These are phyloP conservation scores for Mycena albidolilacea DNA, from an alignment of 768 basidiomycete genomes.

Conservation along the genomic window DNA sequence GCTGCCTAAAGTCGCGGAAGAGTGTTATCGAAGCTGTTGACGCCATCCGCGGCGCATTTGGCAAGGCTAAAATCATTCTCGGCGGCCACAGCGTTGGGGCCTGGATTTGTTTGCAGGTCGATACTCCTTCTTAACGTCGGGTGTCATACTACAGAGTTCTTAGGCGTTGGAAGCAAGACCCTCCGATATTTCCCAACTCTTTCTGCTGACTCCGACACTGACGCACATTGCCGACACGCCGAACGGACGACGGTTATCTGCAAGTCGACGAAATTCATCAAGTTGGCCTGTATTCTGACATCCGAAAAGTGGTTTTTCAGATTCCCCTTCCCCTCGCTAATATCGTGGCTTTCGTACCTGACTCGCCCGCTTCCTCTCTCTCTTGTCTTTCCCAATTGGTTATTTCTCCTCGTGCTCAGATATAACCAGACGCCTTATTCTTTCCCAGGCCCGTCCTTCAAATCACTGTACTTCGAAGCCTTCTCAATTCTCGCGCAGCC, in stretches of 20 bases:
- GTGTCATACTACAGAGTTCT: not conserved
- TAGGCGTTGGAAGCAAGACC: constrained; percentile 68
- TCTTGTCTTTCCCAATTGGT: constrained; percentile 62
- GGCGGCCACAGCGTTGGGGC: constrained; percentile 81
- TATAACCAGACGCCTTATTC: not conserved
- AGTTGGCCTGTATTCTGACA: not conserved
- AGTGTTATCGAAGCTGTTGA: constrained; percentile 70
- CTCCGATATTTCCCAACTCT: constrained; percentile 56
- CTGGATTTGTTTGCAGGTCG: constrained; percentile 77
- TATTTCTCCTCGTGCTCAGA: not conserved
- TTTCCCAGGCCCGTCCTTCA: constrained; percentile 57
- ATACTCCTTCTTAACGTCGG: constrained; percentile 32
- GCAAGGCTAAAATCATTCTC: constrained; percentile 59
- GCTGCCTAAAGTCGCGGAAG: constrained; percentile 16
- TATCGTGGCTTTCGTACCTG: constrained; percentile 62
- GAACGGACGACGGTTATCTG: constrained; percentile 72
- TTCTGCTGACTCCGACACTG: constrained; percentile 82
- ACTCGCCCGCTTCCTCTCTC: constrained; percentile 61
- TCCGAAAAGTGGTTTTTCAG: constrained; percentile 63
- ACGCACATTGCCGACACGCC: constrained; percentile 74
- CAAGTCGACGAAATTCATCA: constrained; percentile 48
- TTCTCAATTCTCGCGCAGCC: constrained; percentile 66
- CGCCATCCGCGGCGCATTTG: constrained; percentile 52
- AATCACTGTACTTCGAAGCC: constrained; percentile 59
- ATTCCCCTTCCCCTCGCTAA: constrained; percentile 58